Percentiles rank a stretch among this genome's conserved stretches.
Conservation (phyloP, 192 early-diverging fungal genomes). For the Cetraspora pellucida region DNA sequence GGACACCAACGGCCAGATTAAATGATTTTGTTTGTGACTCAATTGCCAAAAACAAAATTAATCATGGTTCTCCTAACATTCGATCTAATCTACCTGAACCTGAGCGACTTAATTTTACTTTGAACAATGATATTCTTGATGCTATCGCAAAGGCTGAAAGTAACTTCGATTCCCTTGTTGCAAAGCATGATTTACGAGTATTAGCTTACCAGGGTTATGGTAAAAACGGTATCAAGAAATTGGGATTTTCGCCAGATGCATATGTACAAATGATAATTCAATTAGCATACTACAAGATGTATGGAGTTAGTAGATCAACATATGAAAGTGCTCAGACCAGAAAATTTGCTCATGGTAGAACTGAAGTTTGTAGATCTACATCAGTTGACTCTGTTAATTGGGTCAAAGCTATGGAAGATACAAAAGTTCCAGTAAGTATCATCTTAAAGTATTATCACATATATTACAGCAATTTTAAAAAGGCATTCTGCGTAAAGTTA, state of each 20-base stretch:
- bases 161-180: slow-evolving; percentile 81
- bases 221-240: slow-evolving; percentile 91
- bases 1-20: slow-evolving; percentile 84
- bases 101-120: slow-evolving; percentile 70
- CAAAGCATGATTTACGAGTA: slow-evolving; percentile 79
- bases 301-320: slow-evolving; percentile 75
- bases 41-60: slow-evolving; percentile 68
- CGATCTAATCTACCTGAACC: slow-evolving; percentile 67
- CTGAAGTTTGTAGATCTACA: slow-evolving; percentile 89
- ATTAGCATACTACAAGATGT: slow-evolving; percentile 92
- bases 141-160: slow-evolving; percentile 68
- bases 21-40: slow-evolving; percentile 78
- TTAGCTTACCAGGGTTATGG: slow-evolving; percentile 88
- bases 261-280: slow-evolving; percentile 94
- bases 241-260: slow-evolving; percentile 77
- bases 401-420: slow-evolving; percentile 86
- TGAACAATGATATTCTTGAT: slow-evolving; percentile 59
- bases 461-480: background rate
- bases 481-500: slow-evolving; percentile 8
- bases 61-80: slow-evolving; percentile 65
- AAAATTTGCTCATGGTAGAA: slow-evolving; percentile 92
- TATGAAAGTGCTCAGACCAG: slow-evolving; percentile 94
- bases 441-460: background rate
- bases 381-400: slow-evolving; percentile 74
- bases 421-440: slow-evolving; percentile 35